These are phyloP conservation scores for Hypocrella siamensis DNA, from an alignment of 2,329 filamentous ascomycete species.

Conservation along the genomic window DNA sequence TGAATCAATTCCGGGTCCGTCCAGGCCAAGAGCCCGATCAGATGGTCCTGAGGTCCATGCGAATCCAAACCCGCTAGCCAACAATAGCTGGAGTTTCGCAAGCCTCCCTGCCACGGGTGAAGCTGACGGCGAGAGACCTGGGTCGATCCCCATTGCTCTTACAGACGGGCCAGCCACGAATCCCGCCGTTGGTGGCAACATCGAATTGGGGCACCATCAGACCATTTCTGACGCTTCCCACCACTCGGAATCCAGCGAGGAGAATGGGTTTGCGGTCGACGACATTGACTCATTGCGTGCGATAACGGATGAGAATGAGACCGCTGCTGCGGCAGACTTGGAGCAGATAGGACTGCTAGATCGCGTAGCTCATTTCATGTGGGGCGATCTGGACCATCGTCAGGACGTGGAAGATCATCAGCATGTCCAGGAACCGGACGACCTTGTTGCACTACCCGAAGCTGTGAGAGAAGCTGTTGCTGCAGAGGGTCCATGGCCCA, in stretches of 20 bases:
- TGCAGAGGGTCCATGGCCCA: conserved; percentile 11
- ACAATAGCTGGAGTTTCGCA: conserved; percentile 46
- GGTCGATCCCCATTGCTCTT: neutral
- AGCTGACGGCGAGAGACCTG: conserved; percentile 3
- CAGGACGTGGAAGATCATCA: conserved; percentile 12
- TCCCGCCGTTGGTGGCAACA: neutral
- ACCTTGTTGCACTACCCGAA: conserved; percentile 28
- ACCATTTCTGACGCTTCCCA: neutral
- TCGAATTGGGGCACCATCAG: neutral
- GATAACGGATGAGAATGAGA: conserved; percentile 2
- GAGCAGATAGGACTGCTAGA: conserved; percentile 12
- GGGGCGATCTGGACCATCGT: conserved; percentile 34
- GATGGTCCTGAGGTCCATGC: conserved; percentile 34
- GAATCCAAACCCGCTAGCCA: conserved; percentile 34
- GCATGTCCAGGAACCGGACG: neutral
- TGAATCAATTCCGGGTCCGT: conserved; percentile 7
- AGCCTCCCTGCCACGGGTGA: conserved; percentile 16
- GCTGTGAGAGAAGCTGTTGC: conserved; percentile 12
- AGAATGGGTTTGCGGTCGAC: conserved; percentile 1
- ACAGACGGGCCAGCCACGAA: neutral
- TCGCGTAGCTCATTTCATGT: conserved; percentile 43
- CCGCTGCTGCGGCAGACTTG: conserved; percentile 4
- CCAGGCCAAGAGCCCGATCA: conserved; percentile 37
- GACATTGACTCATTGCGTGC: conserved; percentile 5
- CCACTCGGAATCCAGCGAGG: no score